Percentiles rank a stretch among this genome's conserved stretches.
Evolutionary conservation across 345 rosid species (phyloP).

Genomic region (Gossypium ekmanianum): DNA sequence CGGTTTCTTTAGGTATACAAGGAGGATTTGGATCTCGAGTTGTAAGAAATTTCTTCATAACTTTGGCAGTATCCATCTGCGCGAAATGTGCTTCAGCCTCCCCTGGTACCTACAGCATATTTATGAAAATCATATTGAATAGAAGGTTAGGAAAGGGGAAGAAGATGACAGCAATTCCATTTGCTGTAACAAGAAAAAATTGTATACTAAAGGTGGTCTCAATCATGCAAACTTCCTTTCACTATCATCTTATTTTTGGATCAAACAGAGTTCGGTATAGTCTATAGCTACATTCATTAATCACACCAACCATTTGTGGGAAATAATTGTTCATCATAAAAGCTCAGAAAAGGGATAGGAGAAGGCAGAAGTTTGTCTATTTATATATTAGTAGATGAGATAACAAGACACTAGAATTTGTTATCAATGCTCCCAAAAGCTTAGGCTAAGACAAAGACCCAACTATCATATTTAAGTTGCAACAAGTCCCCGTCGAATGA

Average conservation of each 20-base stretch:
- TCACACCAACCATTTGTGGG: background rate
- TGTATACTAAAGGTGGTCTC: background rate
- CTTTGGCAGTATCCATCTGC: constrained; percentile 42
- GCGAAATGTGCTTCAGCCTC: constrained; percentile 71
- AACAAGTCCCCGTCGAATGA: background rate
- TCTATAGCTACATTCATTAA: background rate
- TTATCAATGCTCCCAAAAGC: background rate
- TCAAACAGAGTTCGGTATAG: background rate
- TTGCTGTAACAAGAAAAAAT: background rate
- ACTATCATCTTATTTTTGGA: background rate
- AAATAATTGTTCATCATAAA: background rate
- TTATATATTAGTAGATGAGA: background rate
- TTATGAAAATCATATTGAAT: background rate
- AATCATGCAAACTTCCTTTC: background rate
- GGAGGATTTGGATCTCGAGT: constrained; percentile 48
- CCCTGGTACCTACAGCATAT: constrained; percentile 56
- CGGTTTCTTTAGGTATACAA: constrained; percentile 49
- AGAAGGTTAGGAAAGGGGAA: background rate
- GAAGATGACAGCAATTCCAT: background rate
- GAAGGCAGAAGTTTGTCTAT: background rate
- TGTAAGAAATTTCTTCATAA: constrained; percentile 40
- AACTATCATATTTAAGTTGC: background rate
- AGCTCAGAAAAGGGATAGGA: background rate
- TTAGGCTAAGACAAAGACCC: background rate
- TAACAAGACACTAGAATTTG: background rate